Evolutionary conservation across 225 moss, liverwort and hornwort species (phyloP), one percentile per base, ranked within the genome.

Genomic region (Physcomitrium patens): DNA sequence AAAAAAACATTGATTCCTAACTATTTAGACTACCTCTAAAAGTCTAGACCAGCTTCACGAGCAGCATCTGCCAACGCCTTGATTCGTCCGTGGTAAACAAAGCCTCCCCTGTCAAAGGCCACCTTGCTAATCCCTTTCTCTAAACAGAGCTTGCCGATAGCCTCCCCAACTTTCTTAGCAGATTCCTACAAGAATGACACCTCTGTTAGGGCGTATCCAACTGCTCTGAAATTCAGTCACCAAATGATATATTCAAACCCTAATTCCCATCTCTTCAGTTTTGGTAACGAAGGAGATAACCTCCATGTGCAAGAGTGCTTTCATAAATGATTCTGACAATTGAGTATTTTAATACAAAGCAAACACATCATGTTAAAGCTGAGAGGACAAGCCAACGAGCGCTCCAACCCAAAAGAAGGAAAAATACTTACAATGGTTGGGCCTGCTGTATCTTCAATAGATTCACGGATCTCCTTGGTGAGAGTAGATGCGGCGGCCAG

Each of bases 61-160:
- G 97, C 97, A 37, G 90, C 91, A 76, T 99, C 97, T 47, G 93
- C 97, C 52, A 99, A 81, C 24, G 97, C 97, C 80, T 90, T 76
- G 57, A 99, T 85, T 69, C 87, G 91, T 44, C 97, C 97, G 77
- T 94, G 93, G 74, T 94, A 99, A 27, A 93, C 94, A 71, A 99
- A 99, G 76, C 94, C 94, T 75, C 97, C 94, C 83, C 97, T 91
- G 65, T 94, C 97, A 60, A 99, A 99, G 42, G 94, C 87, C 27
- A 97, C 94, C 87, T 94, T 90, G 65, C 88, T 91, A 7, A 97
- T 93, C 44, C 94, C 97, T 73, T 82, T 93, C 76, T 94, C 94
- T 48, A 87, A 0, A 68, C 94, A 94, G 0, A 85, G 65, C 87
- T 93, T 93, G 15, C 95, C 94, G 73, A 99, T 99, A 48, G 93